These are phyloP conservation scores for Fusarium mangiferae DNA, from an alignment of 2,329 filamentous ascomycete species.

Conservation along the genomic window DNA sequence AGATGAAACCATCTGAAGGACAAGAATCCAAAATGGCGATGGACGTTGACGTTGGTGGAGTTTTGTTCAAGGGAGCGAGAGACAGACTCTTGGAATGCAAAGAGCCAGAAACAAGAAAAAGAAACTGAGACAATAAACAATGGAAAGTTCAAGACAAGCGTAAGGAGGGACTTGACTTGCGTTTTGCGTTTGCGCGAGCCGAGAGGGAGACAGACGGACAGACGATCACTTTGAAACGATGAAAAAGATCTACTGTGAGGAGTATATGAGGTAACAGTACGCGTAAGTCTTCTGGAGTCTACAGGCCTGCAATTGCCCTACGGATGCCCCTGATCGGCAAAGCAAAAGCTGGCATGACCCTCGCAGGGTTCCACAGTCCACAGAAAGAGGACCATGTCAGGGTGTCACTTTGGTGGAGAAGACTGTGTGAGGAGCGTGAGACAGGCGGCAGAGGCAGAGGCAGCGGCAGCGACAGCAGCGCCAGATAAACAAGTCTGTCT, in stretches of 20 bases:
- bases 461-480: neutral
- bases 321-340: slow-evolving; percentile 17
- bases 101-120: neutral
- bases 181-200: neutral
- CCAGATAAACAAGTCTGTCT: neutral
- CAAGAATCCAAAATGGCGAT: neutral
- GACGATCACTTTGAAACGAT: slow-evolving; percentile 13
- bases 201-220: neutral
- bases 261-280: slow-evolving; percentile 30
- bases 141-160: slow-evolving; percentile 17
- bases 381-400: slow-evolving; percentile 5
- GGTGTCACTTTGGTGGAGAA: slow-evolving; percentile 9
- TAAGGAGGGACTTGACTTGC: slow-evolving; percentile 24
- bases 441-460: neutral
- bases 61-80: slow-evolving; percentile 6
- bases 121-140: slow-evolving; percentile 10
- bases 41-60: neutral
- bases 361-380: slow-evolving; percentile 8
- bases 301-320: slow-evolving; percentile 17
- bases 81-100: neutral
- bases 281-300: slow-evolving; percentile 16
- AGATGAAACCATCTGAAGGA: slow-evolving; percentile 3
- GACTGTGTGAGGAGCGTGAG: neutral
- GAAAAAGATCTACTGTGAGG: slow-evolving; percentile 1
- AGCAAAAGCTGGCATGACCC: slow-evolving; percentile 8